Evolutionary conservation across 2,329 filamentous ascomycete species (phyloP).

Genomic region (Neobulgaria alba): DNA sequence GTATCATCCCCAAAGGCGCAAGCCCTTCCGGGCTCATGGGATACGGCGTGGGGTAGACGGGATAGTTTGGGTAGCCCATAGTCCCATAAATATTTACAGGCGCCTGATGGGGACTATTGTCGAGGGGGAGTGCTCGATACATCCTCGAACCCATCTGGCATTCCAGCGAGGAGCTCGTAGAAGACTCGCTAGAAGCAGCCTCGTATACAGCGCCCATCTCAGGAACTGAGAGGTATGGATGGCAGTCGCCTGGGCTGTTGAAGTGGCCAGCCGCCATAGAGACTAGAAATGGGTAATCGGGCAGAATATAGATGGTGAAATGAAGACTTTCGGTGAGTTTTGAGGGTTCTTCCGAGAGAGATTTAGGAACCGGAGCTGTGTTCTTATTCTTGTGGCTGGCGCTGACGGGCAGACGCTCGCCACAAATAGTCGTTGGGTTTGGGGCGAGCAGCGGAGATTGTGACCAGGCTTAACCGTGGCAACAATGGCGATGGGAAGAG

Average conservation of each 20-base stretch:
- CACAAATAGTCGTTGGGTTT: no score
- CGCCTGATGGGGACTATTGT: no score
- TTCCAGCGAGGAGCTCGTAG: slow-evolving; percentile 26
- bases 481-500: no score
- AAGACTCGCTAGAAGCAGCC: slow-evolving; percentile 27
- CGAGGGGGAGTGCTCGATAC: no score
- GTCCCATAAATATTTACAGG: slow-evolving; percentile 20
- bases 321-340: neutral
- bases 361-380: no score
- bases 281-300: no score
- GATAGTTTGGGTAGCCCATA: slow-evolving; percentile 22
- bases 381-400: neutral
- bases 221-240: slow-evolving; percentile 17
- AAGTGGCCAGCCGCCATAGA: slow-evolving; percentile 23
- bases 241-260: slow-evolving; percentile 13
- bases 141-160: no score
- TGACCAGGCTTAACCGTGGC: no score
- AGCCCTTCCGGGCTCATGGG: slow-evolving; percentile 18
- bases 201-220: slow-evolving; percentile 25
- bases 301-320: slow-evolving; percentile 3
- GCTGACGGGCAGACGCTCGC: neutral
- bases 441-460: no score
- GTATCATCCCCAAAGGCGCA: slow-evolving; percentile 24
- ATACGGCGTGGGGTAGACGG: slow-evolving; percentile 25
- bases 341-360: neutral